phyloP scores from a whole-genome alignment of 2,329 filamentous ascomycete species.

The Sporothrix curviconia region DNA sequence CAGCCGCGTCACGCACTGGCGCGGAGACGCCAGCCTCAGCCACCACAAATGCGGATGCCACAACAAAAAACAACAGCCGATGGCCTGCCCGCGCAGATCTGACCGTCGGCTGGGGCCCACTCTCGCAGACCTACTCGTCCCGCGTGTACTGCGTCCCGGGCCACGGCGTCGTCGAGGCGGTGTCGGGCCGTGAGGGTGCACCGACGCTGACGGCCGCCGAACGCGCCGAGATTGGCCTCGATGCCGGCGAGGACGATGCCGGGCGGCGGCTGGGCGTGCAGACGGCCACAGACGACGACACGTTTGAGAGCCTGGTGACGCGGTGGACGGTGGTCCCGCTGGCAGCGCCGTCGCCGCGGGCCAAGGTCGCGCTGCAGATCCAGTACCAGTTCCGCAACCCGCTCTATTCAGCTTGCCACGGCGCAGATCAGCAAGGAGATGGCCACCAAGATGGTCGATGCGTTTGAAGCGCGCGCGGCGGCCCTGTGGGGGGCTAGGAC shows the following conservation, averaged over 20 bases:
- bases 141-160: slow-evolving; percentile 67
- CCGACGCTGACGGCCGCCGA: slow-evolving; percentile 37
- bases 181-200: slow-evolving; percentile 45
- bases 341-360: slow-evolving; percentile 39
- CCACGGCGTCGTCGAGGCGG: slow-evolving; percentile 63
- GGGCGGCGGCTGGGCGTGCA: slow-evolving; percentile 13
- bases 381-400: slow-evolving; percentile 83
- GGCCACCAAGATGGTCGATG: slow-evolving; percentile 81
- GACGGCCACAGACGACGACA: slow-evolving; percentile 21
- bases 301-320: slow-evolving; percentile 64
- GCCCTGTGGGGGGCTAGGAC: slow-evolving; percentile 32
- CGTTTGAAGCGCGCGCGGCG: slow-evolving; percentile 77
- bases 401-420: slow-evolving; percentile 77
- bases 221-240: slow-evolving; percentile 23
- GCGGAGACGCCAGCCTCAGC: slow-evolving; percentile 26
- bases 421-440: slow-evolving; percentile 76
- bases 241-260: slow-evolving; percentile 14
- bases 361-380: slow-evolving; percentile 69
- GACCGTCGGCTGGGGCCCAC: slow-evolving; percentile 75
- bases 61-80: too few relatives aligned
- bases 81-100: slow-evolving; percentile 74
- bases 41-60: not conserved
- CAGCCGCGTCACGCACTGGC: slow-evolving; percentile 69
- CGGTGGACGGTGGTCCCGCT: slow-evolving; percentile 58
- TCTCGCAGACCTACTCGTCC: slow-evolving; percentile 78